These are phyloP conservation scores for Eutrema japonicum DNA, from an alignment of 345 rosid species.

Conservation along the genomic window DNA sequence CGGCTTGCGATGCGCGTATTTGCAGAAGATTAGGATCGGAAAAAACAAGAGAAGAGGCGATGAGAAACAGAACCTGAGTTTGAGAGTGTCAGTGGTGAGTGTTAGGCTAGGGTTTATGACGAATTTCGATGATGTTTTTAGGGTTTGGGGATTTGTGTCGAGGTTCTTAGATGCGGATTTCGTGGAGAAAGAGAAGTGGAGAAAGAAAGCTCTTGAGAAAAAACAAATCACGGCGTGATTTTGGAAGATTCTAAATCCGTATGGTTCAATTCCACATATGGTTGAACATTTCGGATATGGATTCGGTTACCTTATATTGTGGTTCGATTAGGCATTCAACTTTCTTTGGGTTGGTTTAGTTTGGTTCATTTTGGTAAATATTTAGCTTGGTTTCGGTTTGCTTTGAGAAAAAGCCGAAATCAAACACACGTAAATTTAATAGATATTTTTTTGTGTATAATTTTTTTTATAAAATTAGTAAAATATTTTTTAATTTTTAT, in stretches of 20 bases:
- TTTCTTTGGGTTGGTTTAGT: neutral
- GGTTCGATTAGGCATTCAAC: neutral
- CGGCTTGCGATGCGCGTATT: conserved; percentile 55
- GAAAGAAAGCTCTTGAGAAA: conserved; percentile 65
- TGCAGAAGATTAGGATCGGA: conserved; percentile 51
- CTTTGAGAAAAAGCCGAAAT: conserved; percentile 7
- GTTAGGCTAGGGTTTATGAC: conserved; percentile 73
- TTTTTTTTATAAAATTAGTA: no score
- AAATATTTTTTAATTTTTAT: no score
- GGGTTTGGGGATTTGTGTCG: conserved; percentile 80
- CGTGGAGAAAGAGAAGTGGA: conserved; percentile 92
- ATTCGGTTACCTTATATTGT: conserved; percentile 2
- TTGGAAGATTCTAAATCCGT: neutral
- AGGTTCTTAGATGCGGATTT: conserved; percentile 90
- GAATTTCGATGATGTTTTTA: conserved; percentile 72
- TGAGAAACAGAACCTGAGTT: neutral
- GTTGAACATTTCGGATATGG: conserved; percentile 22
- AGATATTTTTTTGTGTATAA: no score
- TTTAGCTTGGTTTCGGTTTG: conserved; percentile 17
- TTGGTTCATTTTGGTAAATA: conserved; percentile 7
- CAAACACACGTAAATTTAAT: neutral
- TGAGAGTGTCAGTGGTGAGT: conserved; percentile 57
- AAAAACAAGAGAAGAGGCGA: conserved; percentile 27
- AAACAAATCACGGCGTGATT: neutral
- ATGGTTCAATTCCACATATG: neutral